These are phyloP conservation scores for Fulvia fulva DNA, from an alignment of 2,329 filamentous ascomycete species.

Conservation along the genomic window DNA sequence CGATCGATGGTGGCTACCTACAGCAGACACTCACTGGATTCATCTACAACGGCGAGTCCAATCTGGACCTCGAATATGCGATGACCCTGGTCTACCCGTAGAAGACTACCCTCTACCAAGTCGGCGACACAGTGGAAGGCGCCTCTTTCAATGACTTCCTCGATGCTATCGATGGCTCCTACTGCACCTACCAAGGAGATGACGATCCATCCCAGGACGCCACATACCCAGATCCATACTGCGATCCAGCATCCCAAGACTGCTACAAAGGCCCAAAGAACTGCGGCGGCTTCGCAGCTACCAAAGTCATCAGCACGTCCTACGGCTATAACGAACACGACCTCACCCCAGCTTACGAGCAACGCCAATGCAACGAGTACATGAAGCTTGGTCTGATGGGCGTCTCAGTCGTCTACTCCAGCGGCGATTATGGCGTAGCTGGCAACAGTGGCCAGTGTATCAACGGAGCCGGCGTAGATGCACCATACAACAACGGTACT, in stretches of 20 bases:
- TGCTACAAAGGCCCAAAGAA: constrained; percentile 39
- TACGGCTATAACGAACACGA: constrained; percentile 45
- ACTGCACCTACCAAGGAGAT: constrained; percentile 34
- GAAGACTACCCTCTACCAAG: constrained; percentile 43
- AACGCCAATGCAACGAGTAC: constrained; percentile 54
- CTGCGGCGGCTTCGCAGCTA: constrained; percentile 45
- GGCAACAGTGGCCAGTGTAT: constrained; percentile 22
- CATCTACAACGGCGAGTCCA: constrained; percentile 8
- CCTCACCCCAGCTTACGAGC: constrained; percentile 46
- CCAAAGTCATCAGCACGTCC: constrained; percentile 54
- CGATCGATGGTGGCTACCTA: constrained; percentile 32
- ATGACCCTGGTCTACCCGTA: constrained; percentile 48
- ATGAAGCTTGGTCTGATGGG: constrained; percentile 51
- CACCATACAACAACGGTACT: constrained; percentile 28
- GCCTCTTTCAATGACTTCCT: constrained; percentile 38
- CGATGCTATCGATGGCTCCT: constrained; percentile 46
- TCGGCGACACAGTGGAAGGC: constrained; percentile 32
- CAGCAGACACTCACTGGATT: constrained; percentile 38
- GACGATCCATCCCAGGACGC: constrained; percentile 37
- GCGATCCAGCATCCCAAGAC: constrained; percentile 17
- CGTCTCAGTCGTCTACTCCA: constrained; percentile 49
- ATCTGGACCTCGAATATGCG: constrained; percentile 7
- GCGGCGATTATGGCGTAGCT: constrained; percentile 45
- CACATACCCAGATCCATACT: constrained; percentile 43
- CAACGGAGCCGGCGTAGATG: constrained; percentile 20